Conservation (phyloP, 2,329 filamentous ascomycete species). For the Acephala macrosclerotiorum region DNA sequence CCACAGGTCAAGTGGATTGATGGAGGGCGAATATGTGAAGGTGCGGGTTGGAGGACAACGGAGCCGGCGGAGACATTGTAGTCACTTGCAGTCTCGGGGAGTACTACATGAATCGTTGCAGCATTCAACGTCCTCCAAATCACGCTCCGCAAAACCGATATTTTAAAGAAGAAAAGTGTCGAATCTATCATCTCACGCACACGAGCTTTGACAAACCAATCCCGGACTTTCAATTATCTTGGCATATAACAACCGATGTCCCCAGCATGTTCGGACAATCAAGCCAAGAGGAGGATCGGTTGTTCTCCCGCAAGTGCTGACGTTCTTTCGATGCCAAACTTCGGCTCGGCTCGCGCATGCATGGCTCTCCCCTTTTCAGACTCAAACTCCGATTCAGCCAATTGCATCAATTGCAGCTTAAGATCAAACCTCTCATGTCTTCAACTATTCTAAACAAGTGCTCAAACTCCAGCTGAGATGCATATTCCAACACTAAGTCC, state of each 20-base stretch:
- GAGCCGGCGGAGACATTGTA: neutral
- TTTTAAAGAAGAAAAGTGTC: neutral
- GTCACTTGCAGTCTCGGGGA: neutral
- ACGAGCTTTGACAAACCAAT: no score
- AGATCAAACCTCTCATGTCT: neutral
- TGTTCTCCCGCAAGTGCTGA: neutral
- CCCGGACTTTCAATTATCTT: neutral
- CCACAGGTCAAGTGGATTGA: conserved; percentile 58
- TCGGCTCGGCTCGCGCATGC: neutral
- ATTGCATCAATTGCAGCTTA: neutral
- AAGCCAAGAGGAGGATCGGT: neutral
- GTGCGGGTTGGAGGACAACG: conserved; percentile 46
- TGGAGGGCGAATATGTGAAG: conserved; percentile 58
- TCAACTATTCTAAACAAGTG: neutral
- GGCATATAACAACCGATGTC: neutral
- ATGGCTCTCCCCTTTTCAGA: neutral
- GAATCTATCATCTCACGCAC: no score
- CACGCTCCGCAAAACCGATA: neutral
- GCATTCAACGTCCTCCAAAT: neutral
- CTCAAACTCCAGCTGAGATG: neutral
- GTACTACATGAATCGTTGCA: neutral
- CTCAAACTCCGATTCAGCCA: conserved; percentile 1
- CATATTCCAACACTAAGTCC: neutral
- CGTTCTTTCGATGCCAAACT: neutral
- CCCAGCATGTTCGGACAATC: neutral